Evolutionary conservation across 2,329 filamentous ascomycete genomes (phyloP), one percentile per base, ranked within the genome.

Genomic region (Pseudomassariella vexata): DNA sequence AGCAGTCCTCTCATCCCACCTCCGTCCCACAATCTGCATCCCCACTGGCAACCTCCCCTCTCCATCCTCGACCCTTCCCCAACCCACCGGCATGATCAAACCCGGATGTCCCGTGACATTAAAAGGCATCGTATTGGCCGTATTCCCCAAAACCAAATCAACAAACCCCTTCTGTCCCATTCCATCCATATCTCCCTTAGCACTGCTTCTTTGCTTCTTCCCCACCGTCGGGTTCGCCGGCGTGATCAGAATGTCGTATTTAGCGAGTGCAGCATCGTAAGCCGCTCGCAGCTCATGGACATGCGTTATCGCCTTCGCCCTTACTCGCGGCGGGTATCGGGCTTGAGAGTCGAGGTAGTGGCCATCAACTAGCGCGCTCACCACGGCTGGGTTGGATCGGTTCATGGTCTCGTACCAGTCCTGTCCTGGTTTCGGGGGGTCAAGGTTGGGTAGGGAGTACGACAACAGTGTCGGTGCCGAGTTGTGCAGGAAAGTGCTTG

Each of bases 41-140:
- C 46, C 50, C 5, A 57, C 45, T 1, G 55, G 53, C 26, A 56
- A 28, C 31, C 40, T 51, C 15, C 37, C 42, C 9, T 32, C 27
- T 1, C 38, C 41, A 10, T 43, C 45, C 6, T 34, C 36, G 3
- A 36, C 47, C 2, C 26, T 35, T 0, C 40, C 51, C 50, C 50
- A 57, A 15, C 64, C 48, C 21, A 59, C 60, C 5, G 68, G 68
- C 36, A 73, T 63, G 22, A 53, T 60, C 46, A 73, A 46, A 0
- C 57, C 68, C 4, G 66, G 67, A 49, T 73, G 67, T 0, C 67
- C 68, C 2, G 66, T 70, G 5, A 64, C 45, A 49, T 73, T 70
- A 44, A 72, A 72, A 4, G 61, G 58, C 19, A 55, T 57, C 1
- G 66, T 64, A 33, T 66, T 69, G 36, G 57, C 50, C 7, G 60